Evolutionary conservation across 805 yeast species (phyloP), one percentile per base, ranked within the genome.

Genomic region (Zygotorulaspora florentina): DNA sequence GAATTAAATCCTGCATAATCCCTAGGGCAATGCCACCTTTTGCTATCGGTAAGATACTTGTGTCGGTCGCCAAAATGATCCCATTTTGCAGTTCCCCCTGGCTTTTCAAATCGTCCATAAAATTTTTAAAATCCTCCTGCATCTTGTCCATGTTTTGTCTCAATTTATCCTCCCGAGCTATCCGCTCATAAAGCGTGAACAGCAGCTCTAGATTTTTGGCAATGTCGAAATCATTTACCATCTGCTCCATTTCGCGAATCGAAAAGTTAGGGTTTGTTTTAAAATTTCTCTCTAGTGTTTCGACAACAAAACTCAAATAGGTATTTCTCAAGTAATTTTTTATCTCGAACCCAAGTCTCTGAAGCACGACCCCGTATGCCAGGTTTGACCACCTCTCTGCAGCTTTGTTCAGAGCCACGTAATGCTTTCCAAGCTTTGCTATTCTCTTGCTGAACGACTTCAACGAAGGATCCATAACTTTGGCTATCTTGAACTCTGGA

Each of bases 11-110:
- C 45, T 85, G 85, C 1, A 93, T 69, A 1, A 85, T 69, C 42
- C 76, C 70, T 31, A 91, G 64, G 0, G 86, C 76, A 10, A 83
- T 62, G 0, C 96, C 96, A 28, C 99, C 98, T 65, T 85, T 86
- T 16, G 83, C 84, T 17, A 71, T 67, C 33, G 74, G 70, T 43
- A 80, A 76, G 33, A 70, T 70, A 8, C 74, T 62, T 2, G 76
- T 70, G 56, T 83, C 86, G 0, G 81, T 70, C 59, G 70, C 49
- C 55, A 58, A 46, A 37, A 66, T 53, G 18, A 71, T 54, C 43
- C 68, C 68, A 17, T 66, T 62, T 27, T 61, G 59, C 46, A 65
- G 63, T 25, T 66, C 59, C n/a, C 60, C 59, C 40, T 69, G 72
- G 11, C 59, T 65, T 50, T 65, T 67, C 38, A 75, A 62, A 40